Percentiles rank a stretch among this genome's conserved stretches.
phyloP scores from a whole-genome alignment of 352 stramenopile species.

The Blastocystis sp. region DNA sequence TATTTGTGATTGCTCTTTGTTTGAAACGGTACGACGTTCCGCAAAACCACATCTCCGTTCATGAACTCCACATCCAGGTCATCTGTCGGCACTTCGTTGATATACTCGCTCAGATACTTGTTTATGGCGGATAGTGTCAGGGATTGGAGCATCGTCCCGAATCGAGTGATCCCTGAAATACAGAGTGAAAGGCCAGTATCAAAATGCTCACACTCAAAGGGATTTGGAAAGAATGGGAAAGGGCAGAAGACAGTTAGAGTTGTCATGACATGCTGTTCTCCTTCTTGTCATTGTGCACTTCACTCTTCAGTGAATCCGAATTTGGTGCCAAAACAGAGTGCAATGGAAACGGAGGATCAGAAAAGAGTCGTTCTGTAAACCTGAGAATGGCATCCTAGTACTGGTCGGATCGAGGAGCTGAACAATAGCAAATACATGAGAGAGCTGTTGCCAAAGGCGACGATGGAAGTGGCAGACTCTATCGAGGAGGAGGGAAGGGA shows the following conservation, averaged over 20 bases:
- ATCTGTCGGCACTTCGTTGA: neutral
- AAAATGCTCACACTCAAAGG: no score
- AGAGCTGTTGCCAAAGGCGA: neutral
- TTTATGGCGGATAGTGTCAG: conserved; percentile 7
- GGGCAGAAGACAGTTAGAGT: no score
- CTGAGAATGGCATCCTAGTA: neutral
- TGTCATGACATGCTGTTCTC: no score
- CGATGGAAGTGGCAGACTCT: neutral
- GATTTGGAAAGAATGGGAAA: no score
- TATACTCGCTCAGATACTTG: conserved; percentile 48
- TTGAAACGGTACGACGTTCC: conserved; percentile 1
- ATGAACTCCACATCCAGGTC: neutral
- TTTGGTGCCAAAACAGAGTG: no score
- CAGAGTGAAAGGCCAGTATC: no score
- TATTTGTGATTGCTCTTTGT: neutral
- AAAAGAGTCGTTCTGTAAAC: neutral
- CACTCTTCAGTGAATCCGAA: no score
- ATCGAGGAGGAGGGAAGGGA: neutral
- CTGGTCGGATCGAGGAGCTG: neutral
- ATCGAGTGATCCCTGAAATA: no score
- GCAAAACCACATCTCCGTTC: conserved; percentile 20
- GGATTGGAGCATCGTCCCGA: neutral
- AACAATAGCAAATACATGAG: neutral
- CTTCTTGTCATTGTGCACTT: no score
- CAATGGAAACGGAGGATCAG: no score